Evolutionary conservation across 768 basidiomycete species (phyloP), one percentile per base, ranked within the genome.

Genomic region (Peribolospora kevripleyi): DNA sequence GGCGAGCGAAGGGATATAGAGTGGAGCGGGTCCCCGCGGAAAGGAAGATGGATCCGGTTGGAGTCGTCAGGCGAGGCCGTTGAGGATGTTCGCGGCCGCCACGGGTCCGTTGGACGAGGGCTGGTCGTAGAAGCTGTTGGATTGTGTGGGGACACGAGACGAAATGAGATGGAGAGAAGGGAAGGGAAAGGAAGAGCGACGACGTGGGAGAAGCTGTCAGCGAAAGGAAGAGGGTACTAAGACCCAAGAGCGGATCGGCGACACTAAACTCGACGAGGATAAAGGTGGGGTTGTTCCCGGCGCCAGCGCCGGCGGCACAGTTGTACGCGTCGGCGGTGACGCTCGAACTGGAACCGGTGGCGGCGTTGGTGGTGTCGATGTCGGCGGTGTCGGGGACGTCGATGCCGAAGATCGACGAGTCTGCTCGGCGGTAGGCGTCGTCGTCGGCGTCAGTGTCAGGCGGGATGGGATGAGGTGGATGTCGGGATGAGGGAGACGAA

Each of bases 281-380:
- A 68, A 86, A 88, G 64, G 84, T 90, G 5, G 86, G 86, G 58
- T 76, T 69, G 55, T 78, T 71, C 7, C 74, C 73, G 55, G 25
- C 25, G 25, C 25, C 25, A 25, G 81, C 69, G 36, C 68, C 62
- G 0, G 74, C 64, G 8, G 68, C 66, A 61, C 91, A 97, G 56
- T 73, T 66, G 40, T 40, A 54, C 5, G 84, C 80, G 57, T 93
- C 85, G 11, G 70, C 71, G 6, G 80, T 84, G 5, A 97, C 74
- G 25, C 61, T 3, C 3, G 82, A 82, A 10, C 81, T 81, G 7
- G 67, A 54, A 9, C 88, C 87, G 46, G 70, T 73, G 0, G 73
- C 79, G 6, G 76, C 75, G 65, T 97, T 95, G 3, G 90, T 95
- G 50, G 71, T 65, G 61, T 78, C 77, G 2, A 86, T 75, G 8